phyloP scores from a whole-genome alignment of 257 asterid genomes.

The Rauvolfia tetraphylla region DNA sequence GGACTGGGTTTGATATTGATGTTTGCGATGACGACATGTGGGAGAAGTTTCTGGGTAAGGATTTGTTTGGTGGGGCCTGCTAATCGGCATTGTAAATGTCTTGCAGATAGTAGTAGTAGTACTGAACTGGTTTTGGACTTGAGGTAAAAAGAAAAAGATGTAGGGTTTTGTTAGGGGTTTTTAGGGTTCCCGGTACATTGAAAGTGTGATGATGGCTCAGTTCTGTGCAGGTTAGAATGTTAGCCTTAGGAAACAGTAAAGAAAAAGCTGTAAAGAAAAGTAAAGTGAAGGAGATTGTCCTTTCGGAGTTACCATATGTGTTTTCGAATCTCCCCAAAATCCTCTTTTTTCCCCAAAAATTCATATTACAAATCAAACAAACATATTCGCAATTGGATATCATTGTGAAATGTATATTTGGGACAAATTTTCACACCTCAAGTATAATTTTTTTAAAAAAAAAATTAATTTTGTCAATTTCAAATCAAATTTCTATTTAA shows the following conservation, averaged over 20 bases:
- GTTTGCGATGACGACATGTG: slow-evolving; percentile 31
- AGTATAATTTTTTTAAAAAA: too few relatives aligned
- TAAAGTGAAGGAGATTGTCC: neutral
- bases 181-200: neutral
- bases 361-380: too few relatives aligned
- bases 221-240: too few relatives aligned
- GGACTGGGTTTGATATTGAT: slow-evolving; percentile 1
- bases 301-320: neutral
- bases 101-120: neutral
- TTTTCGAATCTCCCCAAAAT: neutral
- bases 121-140: neutral
- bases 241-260: neutral
- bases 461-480: too few relatives aligned
- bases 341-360: too few relatives aligned
- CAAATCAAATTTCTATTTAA: too few relatives aligned
- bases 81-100: neutral
- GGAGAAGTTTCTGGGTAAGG: slow-evolving; percentile 42
- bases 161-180: slow-evolving; percentile 26
- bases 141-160: neutral
- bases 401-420: too few relatives aligned
- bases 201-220: neutral
- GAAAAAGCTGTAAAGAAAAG: slow-evolving; percentile 5
- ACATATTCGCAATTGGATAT: too few relatives aligned
- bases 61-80: slow-evolving; percentile 19
- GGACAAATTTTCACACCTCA: too few relatives aligned